phyloP scores from a whole-genome alignment of 106 monocot species.

The Posidonia australis region DNA sequence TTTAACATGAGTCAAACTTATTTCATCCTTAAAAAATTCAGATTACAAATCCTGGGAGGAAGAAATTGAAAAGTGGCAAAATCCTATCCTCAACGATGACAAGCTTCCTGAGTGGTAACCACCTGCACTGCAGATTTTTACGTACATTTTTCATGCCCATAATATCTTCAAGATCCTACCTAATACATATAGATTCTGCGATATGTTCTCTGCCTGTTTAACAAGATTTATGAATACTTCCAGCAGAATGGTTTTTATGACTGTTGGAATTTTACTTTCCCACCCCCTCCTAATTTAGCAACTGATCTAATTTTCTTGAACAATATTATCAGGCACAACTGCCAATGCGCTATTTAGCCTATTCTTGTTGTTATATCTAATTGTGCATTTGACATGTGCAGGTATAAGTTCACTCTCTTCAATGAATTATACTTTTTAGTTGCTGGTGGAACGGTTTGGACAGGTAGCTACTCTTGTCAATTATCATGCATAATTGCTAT shows the following conservation, averaged over 20 bases:
- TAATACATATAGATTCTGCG: no score
- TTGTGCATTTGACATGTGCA: constrained; percentile 17
- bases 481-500: background rate
- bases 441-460: constrained; percentile 99
- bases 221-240: background rate
- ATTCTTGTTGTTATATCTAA: background rate
- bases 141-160: background rate
- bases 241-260: background rate
- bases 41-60: constrained; percentile 96
- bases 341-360: background rate
- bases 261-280: background rate
- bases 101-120: constrained; percentile 92
- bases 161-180: background rate
- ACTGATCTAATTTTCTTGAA: background rate
- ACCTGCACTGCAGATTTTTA: background rate
- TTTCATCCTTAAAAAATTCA: constrained; percentile 13
- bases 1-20: background rate
- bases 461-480: constrained; percentile 34
- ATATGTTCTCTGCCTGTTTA: no score
- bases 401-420: constrained; percentile 97
- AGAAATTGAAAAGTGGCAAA: constrained; percentile 99
- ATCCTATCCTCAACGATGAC: constrained; percentile 71
- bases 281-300: background rate
- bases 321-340: background rate
- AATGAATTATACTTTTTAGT: constrained; percentile 98